A percentile compares a stretch with the other conserved stretches of the same genome.
Evolutionary conservation across 768 basidiomycete genomes (phyloP).

Genomic region (Guyanaporus albipodus): DNA sequence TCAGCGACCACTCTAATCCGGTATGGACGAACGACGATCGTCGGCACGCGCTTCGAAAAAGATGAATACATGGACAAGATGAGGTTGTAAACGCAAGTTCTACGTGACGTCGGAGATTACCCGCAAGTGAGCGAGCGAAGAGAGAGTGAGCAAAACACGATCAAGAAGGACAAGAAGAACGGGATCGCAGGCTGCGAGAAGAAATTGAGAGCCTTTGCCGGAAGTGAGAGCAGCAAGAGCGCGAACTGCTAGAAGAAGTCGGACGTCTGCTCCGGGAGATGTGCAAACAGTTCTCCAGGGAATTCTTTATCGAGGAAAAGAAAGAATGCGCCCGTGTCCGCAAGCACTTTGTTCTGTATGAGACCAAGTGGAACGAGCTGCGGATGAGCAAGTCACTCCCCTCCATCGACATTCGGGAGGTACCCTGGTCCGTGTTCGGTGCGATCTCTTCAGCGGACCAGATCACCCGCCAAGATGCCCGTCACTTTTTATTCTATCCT

Average conservation of each 20-base stretch:
- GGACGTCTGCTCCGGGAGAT: constrained; percentile 1
- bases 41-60: too few species aligned
- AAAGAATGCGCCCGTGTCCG: constrained; percentile 18
- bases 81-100: too few species aligned
- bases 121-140: too few species aligned
- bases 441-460: constrained; percentile 18
- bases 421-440: constrained; percentile 45
- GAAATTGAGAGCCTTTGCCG: too few species aligned
- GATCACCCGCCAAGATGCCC: constrained; percentile 35
- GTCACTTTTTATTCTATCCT: constrained; percentile 39
- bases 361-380: constrained; percentile 37
- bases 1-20: constrained; percentile 88
- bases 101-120: too few species aligned
- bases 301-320: constrained; percentile 17
- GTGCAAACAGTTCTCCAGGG: constrained; percentile 2
- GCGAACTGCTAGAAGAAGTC: too few species aligned
- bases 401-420: constrained; percentile 25
- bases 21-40: constrained; percentile 87
- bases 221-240: too few species aligned
- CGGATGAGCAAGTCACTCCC: constrained; percentile 20
- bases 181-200: too few species aligned
- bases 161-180: too few species aligned
- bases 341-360: constrained; percentile 25
- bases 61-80: too few species aligned
- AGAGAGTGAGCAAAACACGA: too few species aligned